Conservation (phyloP, 345 rosid species). For the Murraya koenigii region DNA sequence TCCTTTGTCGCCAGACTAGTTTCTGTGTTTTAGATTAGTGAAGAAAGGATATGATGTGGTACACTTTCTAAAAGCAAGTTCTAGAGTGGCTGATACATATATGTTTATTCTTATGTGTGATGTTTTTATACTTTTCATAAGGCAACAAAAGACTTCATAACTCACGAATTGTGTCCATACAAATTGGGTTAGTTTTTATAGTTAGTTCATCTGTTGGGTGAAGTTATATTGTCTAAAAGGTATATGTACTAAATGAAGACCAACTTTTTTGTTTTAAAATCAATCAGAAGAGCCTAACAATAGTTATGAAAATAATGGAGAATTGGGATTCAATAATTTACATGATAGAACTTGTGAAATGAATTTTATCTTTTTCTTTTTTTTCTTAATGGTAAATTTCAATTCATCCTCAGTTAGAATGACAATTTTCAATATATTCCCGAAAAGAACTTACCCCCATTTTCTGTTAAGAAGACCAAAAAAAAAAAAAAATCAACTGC, state of each 20-base stretch:
- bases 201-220: background rate
- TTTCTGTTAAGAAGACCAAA: no score
- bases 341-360: background rate
- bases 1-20: background rate
- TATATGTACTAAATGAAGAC: background rate
- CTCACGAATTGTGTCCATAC: background rate
- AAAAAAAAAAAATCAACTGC: no score
- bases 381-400: no score
- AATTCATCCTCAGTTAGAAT: no score
- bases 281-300: background rate
- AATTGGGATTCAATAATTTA: background rate
- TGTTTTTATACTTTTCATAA: no score
- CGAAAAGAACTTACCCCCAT: no score
- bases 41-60: background rate
- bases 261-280: background rate
- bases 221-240: background rate
- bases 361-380: no score
- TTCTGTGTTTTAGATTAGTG: background rate
- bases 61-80: background rate
- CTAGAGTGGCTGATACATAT: no score
- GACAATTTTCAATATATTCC: no score
- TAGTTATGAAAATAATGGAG: background rate
- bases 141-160: background rate
- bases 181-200: background rate
- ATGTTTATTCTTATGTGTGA: no score